These are phyloP conservation scores for Candida sanyiensis DNA, from an alignment of 805 yeast genomes.

Conservation along the genomic window DNA sequence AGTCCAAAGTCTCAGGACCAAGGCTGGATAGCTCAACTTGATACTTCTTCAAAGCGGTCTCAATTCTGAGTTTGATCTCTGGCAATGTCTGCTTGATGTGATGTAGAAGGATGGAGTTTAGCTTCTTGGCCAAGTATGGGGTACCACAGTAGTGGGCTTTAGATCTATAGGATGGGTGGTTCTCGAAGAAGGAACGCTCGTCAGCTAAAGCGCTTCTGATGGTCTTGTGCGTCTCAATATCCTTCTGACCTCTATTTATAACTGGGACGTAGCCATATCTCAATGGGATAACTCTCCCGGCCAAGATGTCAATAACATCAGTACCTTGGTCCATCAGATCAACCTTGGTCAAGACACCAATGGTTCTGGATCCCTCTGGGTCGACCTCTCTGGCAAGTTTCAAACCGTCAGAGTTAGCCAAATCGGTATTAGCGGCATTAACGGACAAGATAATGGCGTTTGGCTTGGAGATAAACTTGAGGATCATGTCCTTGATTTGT, in stretches of 20 bases:
- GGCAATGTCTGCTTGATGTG: slow-evolving; percentile 89
- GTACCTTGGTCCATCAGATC: slow-evolving; percentile 98
- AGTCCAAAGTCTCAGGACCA: slow-evolving; percentile 86
- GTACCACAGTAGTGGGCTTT: slow-evolving; percentile 98
- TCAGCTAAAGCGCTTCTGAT: slow-evolving; percentile 81
- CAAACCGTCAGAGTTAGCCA: slow-evolving; percentile 95
- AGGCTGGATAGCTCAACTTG: slow-evolving; percentile 68
- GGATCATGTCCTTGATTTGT: slow-evolving; percentile 87
- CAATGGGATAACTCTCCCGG: slow-evolving; percentile 92
- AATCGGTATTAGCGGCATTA: slow-evolving; percentile 92
- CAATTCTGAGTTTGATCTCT: slow-evolving; percentile 87
- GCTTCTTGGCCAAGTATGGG: slow-evolving; percentile 90
- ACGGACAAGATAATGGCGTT: slow-evolving; percentile 93
- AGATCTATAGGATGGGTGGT: slow-evolving; percentile 84
- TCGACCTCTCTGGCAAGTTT: slow-evolving; percentile 97
- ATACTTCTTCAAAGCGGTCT: slow-evolving; percentile 77
- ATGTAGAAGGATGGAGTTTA: slow-evolving; percentile 79
- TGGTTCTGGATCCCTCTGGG: slow-evolving; percentile 92
- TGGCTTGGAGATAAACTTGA: slow-evolving; percentile 91
- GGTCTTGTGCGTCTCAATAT: slow-evolving; percentile 82
- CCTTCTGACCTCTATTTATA: slow-evolving; percentile 94
- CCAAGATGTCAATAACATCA: slow-evolving; percentile 90
- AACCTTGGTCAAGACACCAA: slow-evolving; percentile 93
- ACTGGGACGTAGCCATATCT: slow-evolving; percentile 97
- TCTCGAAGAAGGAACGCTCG: slow-evolving; percentile 77